Percentiles rank a stretch among this genome's conserved stretches.
These are phyloP conservation scores for Pythium scleroteichum DNA, from an alignment of 352 stramenopile species.

Conservation along the genomic window DNA sequence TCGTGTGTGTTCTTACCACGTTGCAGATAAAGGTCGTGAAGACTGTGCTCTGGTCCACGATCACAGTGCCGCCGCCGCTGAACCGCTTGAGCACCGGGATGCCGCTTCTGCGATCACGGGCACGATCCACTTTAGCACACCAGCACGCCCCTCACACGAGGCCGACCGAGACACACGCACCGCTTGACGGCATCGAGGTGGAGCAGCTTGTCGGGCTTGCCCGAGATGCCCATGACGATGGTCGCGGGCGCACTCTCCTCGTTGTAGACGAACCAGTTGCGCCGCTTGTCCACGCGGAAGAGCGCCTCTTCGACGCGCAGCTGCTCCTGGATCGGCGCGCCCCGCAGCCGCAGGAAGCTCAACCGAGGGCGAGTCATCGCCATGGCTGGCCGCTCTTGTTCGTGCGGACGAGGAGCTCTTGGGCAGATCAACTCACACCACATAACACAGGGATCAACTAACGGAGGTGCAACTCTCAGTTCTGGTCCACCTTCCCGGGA, in stretches of 20 bases:
- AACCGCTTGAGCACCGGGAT: conserved; percentile 94
- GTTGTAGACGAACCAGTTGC: conserved; percentile 87
- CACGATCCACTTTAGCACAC: too few species aligned
- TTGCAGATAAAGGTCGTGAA: conserved; percentile 94
- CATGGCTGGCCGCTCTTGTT: not conserved
- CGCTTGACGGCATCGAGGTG: conserved; percentile 82
- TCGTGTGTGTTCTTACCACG: conserved; percentile 31
- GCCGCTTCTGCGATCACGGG: conserved; percentile 58
- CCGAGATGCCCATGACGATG: conserved; percentile 95
- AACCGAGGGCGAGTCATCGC: conserved; percentile 41
- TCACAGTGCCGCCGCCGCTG: conserved; percentile 96
- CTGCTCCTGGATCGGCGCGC: conserved; percentile 72
- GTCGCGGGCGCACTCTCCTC: conserved; percentile 64
- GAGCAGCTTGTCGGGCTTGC: conserved; percentile 91
- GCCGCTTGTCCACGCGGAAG: conserved; percentile 82
- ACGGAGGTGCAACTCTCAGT: too few species aligned
- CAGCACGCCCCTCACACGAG: not conserved
- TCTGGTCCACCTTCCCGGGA: too few species aligned
- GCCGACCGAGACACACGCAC: conserved; percentile 36
- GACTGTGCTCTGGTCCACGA: conserved; percentile 93
- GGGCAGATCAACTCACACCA: not conserved
- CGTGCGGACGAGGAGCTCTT: not conserved
- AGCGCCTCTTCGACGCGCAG: conserved; percentile 93
- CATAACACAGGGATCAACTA: too few species aligned
- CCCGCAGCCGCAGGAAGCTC: conserved; percentile 66